Evolutionary conservation across 345 rosid species (phyloP).

Genomic region (Syzygium aromaticum): DNA sequence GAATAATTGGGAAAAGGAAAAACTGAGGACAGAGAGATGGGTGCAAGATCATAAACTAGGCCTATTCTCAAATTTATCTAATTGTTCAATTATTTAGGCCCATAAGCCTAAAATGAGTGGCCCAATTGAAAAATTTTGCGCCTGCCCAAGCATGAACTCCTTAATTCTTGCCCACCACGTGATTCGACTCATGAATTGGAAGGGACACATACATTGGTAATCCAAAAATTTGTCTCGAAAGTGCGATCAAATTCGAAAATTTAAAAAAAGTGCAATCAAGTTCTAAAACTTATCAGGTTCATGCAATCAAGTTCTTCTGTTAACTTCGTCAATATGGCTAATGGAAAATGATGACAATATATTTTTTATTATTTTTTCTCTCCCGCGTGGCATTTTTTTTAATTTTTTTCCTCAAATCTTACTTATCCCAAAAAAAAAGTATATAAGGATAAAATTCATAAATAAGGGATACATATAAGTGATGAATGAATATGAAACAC

Average conservation of each 20-base stretch:
- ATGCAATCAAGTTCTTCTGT: background rate
- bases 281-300: too few relatives aligned
- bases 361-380: too few relatives aligned
- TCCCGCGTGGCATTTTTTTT: background rate
- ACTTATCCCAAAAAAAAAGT: background rate
- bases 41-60: background rate
- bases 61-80: background rate
- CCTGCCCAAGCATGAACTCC: background rate
- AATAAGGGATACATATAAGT: background rate
- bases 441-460: background rate
- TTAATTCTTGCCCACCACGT: background rate
- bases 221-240: too few relatives aligned
- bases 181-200: background rate
- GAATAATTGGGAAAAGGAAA: background rate
- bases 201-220: rapidly evolving
- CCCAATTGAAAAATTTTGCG: background rate
- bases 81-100: background rate
- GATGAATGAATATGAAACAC: background rate
- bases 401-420: background rate
- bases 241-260: rapidly evolving
- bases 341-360: background rate
- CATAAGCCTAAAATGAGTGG: background rate
- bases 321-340: too few relatives aligned
- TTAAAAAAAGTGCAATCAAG: too few relatives aligned
- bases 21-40: background rate